A percentile compares a stretch with the other conserved stretches of the same genome.
Evolutionary conservation across 2,329 filamentous ascomycete genomes (phyloP).

Genomic region (Penicillium sp.): DNA sequence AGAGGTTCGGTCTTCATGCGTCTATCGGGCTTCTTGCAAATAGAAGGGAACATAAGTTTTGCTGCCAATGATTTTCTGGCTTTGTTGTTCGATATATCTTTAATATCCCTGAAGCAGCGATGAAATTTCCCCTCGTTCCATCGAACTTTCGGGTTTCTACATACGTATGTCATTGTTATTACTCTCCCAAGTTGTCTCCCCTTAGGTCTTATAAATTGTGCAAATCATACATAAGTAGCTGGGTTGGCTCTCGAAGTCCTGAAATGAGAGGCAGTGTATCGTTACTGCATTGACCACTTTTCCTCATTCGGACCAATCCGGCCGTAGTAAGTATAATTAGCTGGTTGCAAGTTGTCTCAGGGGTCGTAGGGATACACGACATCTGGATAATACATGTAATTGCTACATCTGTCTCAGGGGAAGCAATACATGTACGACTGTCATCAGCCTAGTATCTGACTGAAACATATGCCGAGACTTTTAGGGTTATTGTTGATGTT

Average conservation of each 20-base stretch:
- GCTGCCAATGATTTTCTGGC: constrained; percentile 35
- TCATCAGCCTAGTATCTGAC: background rate
- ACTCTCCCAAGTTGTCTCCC: constrained; percentile 5
- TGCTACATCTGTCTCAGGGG: background rate
- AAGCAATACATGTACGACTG: background rate
- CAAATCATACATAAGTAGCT: background rate
- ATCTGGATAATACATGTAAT: background rate
- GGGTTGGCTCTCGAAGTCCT: background rate
- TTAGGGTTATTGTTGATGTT: background rate
- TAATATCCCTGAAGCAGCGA: constrained; percentile 42
- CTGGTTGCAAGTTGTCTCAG: background rate
- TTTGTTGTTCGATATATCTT: constrained; percentile 41
- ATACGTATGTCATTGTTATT: constrained; percentile 24
- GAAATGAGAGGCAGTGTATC: background rate
- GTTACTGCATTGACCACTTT: background rate
- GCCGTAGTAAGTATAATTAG: background rate
- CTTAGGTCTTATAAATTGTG: background rate
- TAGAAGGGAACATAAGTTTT: constrained; percentile 40
- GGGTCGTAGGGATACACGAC: background rate
- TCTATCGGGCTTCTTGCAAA: constrained; percentile 34
- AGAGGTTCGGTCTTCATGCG: constrained; percentile 24
- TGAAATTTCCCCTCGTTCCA: constrained; percentile 38
- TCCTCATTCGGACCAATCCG: background rate
- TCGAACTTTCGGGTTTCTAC: constrained; percentile 15
- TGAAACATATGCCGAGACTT: background rate